These are phyloP conservation scores for Elongisporangium undulatum DNA, from an alignment of 352 stramenopile genomes.

Conservation along the genomic window DNA sequence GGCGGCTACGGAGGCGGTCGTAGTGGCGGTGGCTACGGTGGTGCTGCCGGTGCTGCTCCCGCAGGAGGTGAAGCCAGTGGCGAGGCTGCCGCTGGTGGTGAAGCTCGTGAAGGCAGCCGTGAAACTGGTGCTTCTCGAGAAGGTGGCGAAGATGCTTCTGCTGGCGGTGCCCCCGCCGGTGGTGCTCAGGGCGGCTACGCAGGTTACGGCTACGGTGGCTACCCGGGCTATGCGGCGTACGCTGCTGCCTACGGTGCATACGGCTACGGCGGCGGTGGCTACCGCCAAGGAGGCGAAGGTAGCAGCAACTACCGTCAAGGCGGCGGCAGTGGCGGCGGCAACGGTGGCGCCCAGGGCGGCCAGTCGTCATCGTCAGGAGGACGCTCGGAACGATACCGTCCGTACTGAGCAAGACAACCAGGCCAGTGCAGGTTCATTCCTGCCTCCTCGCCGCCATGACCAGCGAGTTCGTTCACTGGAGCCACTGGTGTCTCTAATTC, in stretches of 20 bases:
- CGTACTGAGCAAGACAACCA: slow-evolving; percentile 46
- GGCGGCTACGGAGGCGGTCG: slow-evolving; percentile 20
- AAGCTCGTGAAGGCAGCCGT: slow-evolving; percentile 11
- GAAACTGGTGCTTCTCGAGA: slow-evolving; percentile 7
- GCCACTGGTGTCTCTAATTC: not conserved
- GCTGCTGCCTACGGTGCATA: slow-evolving; percentile 23
- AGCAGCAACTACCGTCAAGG: slow-evolving; percentile 53
- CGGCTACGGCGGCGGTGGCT: slow-evolving; percentile 21
- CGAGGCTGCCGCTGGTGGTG: slow-evolving; percentile 12
- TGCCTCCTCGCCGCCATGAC: too few relatives aligned
- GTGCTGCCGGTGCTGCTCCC: slow-evolving; percentile 10
- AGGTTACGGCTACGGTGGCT: slow-evolving; percentile 38
- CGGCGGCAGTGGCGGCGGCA: slow-evolving; percentile 33
- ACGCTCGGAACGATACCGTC: slow-evolving; percentile 79
- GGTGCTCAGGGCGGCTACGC: slow-evolving; percentile 23
- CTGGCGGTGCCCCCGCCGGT: slow-evolving; percentile 19
- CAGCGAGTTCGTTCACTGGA: not conserved
- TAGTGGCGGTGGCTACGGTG: slow-evolving; percentile 16
- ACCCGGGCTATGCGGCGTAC: slow-evolving; percentile 25
- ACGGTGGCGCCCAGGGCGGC: slow-evolving; percentile 21
- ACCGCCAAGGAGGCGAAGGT: slow-evolving; percentile 23
- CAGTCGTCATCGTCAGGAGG: slow-evolving; percentile 30
- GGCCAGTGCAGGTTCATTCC: too few relatives aligned
- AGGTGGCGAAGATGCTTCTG: slow-evolving; percentile 21
- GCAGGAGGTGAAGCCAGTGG: slow-evolving; percentile 11